Base-by-base conservation (phyloP, 177 flowering plant species). In the Tripterygium wilfordii region DNA sequence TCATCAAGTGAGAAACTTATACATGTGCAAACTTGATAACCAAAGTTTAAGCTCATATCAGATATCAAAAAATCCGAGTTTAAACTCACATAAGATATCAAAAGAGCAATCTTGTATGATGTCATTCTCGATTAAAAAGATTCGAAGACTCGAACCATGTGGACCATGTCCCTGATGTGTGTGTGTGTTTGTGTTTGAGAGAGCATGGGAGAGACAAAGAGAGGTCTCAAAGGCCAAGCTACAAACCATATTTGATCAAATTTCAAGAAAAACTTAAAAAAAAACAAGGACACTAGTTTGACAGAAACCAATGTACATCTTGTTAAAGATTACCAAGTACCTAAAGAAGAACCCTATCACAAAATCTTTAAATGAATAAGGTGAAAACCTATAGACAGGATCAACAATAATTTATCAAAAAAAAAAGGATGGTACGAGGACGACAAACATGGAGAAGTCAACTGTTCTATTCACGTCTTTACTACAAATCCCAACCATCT, bases 401-500 rank as follows among this genome's bases (percentile, higher is more conserved):
- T 19, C 3, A 5, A 44, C 47, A 24, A 19, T 20, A 57, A 40
- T 24, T 30, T 46, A 42, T 42, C 26, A 0, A 15, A 42, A 7
- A 43, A 17, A n/a, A n/a, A n/a, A n/a, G n/a, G n/a, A n/a, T n/a
- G n/a, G 36, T 23, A 32, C 12, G 38, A 16, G 39, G 9, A 32
- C 22, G 14, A 41, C 45, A 9, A 46, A 40, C 3, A 48, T 7
- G 49, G 37, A 25, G 51, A 36, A 19, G 30, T 21, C 12, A 30
- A 30, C 17, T 45, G 37, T 51, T 43, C 61, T 55, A 12, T 39
- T 42, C 1, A 29, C 4, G n/a, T 13, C 42, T 13, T 42, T 20
- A 2, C 79, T 86, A 89, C 51, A 78, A 56, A 72, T 91, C 96
- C 96, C 98, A 85, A 43, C 92, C 85, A 51, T 91, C 90, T 19